A percentile compares a stretch with the other conserved stretches of the same genome.
Conservation (phyloP, 257 asterid species). For the Solanum clarkiae region DNA sequence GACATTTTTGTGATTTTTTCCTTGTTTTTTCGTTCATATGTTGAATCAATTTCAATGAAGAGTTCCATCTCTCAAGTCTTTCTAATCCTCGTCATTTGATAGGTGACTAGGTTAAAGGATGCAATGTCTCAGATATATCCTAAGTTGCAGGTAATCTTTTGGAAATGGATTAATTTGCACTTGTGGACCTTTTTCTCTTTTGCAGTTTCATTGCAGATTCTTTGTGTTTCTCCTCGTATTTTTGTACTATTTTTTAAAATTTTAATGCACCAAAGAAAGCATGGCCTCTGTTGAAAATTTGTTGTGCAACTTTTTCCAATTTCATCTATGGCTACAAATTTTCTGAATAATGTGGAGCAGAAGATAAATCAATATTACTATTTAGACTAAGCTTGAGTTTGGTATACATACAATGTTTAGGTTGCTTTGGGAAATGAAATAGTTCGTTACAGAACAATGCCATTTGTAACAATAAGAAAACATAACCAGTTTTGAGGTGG, state of each 20-base stretch:
- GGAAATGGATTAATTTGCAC: background rate
- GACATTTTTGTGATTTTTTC: background rate
- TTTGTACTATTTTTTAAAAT: background rate
- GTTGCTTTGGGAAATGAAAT: background rate
- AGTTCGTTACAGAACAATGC: background rate
- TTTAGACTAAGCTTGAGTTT: background rate
- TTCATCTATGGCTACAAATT: background rate
- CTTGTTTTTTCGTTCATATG: background rate
- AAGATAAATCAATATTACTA: background rate
- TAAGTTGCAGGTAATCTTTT: conserved; percentile 59
- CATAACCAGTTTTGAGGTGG: background rate
- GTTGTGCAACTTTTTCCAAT: background rate
- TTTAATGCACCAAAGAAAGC: background rate
- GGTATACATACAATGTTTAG: background rate
- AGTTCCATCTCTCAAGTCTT: background rate
- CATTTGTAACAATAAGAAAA: background rate
- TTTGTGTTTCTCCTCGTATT: background rate
- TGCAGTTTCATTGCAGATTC: background rate
- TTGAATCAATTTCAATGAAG: background rate
- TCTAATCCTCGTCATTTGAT: conserved; percentile 1
- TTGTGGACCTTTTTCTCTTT: background rate
- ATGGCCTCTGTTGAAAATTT: background rate
- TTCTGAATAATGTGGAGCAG: background rate
- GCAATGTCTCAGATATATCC: conserved; percentile 77
- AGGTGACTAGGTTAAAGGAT: conserved; percentile 80